Evolutionary conservation across 2,329 filamentous ascomycete species (phyloP).

Genomic region (Ilyonectria sp.): DNA sequence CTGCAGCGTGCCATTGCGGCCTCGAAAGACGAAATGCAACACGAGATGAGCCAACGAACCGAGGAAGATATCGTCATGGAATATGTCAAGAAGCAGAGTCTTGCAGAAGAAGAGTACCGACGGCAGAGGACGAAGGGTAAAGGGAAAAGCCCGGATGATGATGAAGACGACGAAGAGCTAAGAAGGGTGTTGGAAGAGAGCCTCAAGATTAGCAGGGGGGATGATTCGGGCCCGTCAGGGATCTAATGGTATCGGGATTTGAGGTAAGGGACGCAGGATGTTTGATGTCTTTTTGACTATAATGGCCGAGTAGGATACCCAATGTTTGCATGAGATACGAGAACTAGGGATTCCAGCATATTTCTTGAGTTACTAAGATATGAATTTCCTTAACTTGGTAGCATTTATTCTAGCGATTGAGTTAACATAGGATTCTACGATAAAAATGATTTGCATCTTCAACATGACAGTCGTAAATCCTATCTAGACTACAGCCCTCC

Average conservation of each 20-base stretch:
- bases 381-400: background rate
- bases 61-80: conserved; percentile 83
- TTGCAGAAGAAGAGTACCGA: conserved; percentile 75
- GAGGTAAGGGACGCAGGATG: background rate
- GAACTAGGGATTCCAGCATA: background rate
- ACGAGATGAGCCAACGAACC: conserved; percentile 60
- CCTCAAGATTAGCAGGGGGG: conserved; percentile 57
- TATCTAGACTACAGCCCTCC: conserved; percentile 11
- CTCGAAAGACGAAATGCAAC: conserved; percentile 57
- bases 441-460: no score
- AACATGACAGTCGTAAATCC: no score
- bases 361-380: background rate
- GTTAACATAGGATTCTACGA: background rate
- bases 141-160: conserved; percentile 49
- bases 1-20: conserved; percentile 59
- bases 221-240: conserved; percentile 46
- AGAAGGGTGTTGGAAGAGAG: conserved; percentile 70
- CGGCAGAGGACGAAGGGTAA: conserved; percentile 53
- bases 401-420: background rate
- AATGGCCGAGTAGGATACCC: conserved; percentile 22
- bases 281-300: conserved; percentile 6
- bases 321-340: conserved; percentile 7
- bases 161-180: conserved; percentile 70
- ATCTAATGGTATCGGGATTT: conserved; percentile 25
- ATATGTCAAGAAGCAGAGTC: conserved; percentile 82